Conservation (phyloP, 768 basidiomycete species). For the Panaeolus papilionaceus region DNA sequence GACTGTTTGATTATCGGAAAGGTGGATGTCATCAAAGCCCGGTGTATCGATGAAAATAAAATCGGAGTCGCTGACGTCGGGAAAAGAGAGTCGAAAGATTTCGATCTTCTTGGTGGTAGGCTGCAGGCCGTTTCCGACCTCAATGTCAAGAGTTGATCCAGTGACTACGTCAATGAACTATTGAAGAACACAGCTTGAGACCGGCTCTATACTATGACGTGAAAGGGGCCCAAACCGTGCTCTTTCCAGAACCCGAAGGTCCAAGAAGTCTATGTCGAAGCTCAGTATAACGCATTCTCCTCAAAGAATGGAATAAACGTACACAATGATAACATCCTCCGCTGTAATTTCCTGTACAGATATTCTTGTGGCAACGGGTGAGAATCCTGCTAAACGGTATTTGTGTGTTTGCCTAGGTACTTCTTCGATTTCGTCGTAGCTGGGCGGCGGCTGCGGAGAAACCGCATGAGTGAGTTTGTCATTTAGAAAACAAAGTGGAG, state of each 20-base stretch:
- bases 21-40: conserved; percentile 9
- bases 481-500: background rate
- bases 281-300: background rate
- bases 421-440: conserved; percentile 5
- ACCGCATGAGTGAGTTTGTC: background rate
- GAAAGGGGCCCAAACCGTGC: background rate
- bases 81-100: conserved; percentile 2
- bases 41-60: conserved; percentile 13
- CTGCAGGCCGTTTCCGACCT: conserved; percentile 6
- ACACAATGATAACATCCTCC: conserved; percentile 11
- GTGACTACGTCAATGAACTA: conserved; percentile 10
- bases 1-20: background rate
- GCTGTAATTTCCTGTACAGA: conserved; percentile 7
- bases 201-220: background rate
- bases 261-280: background rate
- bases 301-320: background rate
- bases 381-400: conserved; percentile 2
- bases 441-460: background rate
- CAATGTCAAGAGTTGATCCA: conserved; percentile 3
- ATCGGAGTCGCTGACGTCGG: conserved; percentile 10
- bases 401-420: background rate
- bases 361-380: background rate
- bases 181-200: background rate
- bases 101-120: conserved; percentile 8
- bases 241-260: conserved; percentile 6